phyloP scores from a whole-genome alignment of 2,329 filamentous ascomycete genomes.

The Trichoderma breve region DNA sequence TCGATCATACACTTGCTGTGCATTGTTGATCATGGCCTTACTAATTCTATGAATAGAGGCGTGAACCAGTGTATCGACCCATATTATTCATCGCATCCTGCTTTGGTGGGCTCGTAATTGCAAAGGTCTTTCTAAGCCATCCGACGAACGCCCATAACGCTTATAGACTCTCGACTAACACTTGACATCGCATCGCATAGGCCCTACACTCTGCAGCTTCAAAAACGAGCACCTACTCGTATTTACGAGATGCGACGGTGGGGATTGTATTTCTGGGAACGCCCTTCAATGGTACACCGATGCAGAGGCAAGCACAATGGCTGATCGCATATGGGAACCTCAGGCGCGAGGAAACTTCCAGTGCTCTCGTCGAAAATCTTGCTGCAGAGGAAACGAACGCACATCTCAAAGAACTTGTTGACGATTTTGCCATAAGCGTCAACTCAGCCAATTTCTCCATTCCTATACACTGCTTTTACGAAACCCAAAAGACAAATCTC shows the following conservation, averaged over 20 bases:
- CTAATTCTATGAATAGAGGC: background rate
- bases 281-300: background rate
- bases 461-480: background rate
- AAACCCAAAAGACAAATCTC: background rate
- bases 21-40: background rate
- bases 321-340: too few relatives aligned
- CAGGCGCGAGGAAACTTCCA: too few relatives aligned
- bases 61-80: background rate
- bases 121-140: background rate
- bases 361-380: too few relatives aligned
- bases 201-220: background rate
- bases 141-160: background rate
- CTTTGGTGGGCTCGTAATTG: background rate
- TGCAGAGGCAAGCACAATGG: too few relatives aligned
- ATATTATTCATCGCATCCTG: background rate
- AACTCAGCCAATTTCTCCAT: background rate
- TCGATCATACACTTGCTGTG: background rate
- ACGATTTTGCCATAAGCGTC: too few relatives aligned
- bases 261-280: background rate
- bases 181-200: background rate
- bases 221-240: background rate
- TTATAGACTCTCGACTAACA: background rate
- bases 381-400: too few relatives aligned
- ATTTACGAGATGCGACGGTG: background rate
- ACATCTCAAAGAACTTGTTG: too few relatives aligned